phyloP scores from a whole-genome alignment of 2,329 filamentous ascomycete genomes.

The Penicillium sp. region DNA sequence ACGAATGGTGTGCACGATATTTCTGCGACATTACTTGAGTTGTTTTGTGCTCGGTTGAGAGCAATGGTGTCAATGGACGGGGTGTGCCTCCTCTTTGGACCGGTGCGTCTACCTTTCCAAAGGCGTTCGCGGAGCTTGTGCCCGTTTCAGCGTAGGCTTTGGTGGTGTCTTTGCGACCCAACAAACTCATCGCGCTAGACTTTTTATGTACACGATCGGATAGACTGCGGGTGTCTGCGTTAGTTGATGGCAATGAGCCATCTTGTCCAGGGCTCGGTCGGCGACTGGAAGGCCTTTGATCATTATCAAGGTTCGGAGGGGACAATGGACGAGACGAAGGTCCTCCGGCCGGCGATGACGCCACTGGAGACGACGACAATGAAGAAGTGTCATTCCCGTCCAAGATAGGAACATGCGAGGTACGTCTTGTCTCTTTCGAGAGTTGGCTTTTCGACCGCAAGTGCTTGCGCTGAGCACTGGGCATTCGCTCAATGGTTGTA shows the following conservation, averaged over 20 bases:
- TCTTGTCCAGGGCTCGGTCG: slow-evolving; percentile 30
- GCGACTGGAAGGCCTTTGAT: slow-evolving; percentile 32
- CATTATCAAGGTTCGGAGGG: slow-evolving; percentile 35
- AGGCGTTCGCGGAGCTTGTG: slow-evolving; percentile 63
- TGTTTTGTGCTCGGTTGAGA: slow-evolving; percentile 36
- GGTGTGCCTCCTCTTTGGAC: slow-evolving; percentile 39
- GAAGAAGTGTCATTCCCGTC: slow-evolving; percentile 27
- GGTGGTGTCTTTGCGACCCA: slow-evolving; percentile 56
- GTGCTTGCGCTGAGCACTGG: slow-evolving; percentile 50
- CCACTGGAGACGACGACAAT: slow-evolving; percentile 35
- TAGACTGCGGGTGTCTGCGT: slow-evolving; percentile 34
- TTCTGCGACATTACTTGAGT: slow-evolving; percentile 38
- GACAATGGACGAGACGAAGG: slow-evolving; percentile 36
- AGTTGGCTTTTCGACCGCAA: slow-evolving; percentile 43
- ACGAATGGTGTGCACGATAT: slow-evolving; percentile 72
- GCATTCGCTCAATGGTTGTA: slow-evolving; percentile 72
- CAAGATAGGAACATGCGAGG: neutral
- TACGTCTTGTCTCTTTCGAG: slow-evolving; percentile 32
- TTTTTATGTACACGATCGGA: slow-evolving; percentile 39
- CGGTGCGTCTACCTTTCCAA: slow-evolving; percentile 62
- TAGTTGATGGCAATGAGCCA: slow-evolving; percentile 32
- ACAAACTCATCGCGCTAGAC: slow-evolving; percentile 59
- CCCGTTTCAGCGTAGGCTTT: slow-evolving; percentile 66
- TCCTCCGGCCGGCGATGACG: slow-evolving; percentile 38
- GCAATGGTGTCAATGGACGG: slow-evolving; percentile 39